A percentile compares a stretch with the other conserved stretches of the same genome.
Conservation (phyloP, 176 grass and related monocot species). For the Stipa capillata region DNA sequence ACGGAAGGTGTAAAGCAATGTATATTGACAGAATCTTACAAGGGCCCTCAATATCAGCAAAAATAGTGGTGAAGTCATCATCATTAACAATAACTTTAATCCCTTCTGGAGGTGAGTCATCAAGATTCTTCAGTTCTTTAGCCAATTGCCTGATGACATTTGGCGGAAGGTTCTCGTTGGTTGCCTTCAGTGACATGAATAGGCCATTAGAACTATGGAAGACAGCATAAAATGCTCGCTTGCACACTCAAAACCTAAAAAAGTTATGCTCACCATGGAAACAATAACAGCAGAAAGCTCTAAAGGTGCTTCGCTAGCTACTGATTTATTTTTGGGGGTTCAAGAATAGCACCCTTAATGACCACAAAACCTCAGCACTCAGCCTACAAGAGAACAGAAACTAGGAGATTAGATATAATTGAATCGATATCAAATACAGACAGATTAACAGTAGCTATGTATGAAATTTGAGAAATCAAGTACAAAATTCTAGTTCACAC, state of each 20-base stretch:
- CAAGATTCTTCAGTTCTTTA: slow-evolving; percentile 87
- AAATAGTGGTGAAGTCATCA: slow-evolving; percentile 74
- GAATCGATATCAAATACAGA: background rate
- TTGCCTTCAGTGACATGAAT: slow-evolving; percentile 48
- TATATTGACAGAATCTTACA: slow-evolving; percentile 36
- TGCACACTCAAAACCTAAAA: background rate
- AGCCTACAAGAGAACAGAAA: background rate
- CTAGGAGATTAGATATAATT: background rate
- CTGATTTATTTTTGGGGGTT: background rate
- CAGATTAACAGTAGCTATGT: background rate
- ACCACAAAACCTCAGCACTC: background rate
- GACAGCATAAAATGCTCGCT: background rate
- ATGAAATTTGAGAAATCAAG: background rate
- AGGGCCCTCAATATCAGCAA: slow-evolving; percentile 85
- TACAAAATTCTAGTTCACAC: background rate
- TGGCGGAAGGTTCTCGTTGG: slow-evolving; percentile 86
- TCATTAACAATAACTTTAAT: slow-evolving; percentile 81
- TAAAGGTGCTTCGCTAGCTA: background rate
- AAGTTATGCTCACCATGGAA: slow-evolving; percentile 27
- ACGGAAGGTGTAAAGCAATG: background rate
- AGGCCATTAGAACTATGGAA: slow-evolving; percentile 4
- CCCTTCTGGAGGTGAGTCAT: slow-evolving; percentile 89
- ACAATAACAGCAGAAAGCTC: slow-evolving; percentile 5
- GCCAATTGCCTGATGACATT: slow-evolving; percentile 90
- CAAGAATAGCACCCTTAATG: background rate